These are phyloP conservation scores for Hypocrella siamensis DNA, from an alignment of 2,329 filamentous ascomycete genomes.

Conservation along the genomic window DNA sequence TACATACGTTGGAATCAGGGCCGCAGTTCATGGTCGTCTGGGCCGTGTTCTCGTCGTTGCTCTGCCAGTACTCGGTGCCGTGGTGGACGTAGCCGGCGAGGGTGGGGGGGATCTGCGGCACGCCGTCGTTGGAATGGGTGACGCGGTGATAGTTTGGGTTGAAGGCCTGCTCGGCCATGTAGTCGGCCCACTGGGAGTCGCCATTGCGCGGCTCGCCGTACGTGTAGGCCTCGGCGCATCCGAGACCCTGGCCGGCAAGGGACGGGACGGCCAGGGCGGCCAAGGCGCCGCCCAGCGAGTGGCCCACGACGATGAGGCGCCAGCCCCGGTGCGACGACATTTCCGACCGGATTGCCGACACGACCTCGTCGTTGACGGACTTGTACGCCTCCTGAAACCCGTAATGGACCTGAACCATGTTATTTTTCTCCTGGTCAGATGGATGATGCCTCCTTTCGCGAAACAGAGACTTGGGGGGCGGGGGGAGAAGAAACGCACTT, in stretches of 20 bases:
- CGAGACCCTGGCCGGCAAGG: conserved; percentile 26
- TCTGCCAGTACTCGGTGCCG: conserved; percentile 43
- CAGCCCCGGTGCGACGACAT: conserved; percentile 25
- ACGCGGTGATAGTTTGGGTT: conserved; percentile 34
- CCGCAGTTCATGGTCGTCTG: background rate
- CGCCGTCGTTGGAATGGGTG: conserved; percentile 45
- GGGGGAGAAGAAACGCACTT: background rate
- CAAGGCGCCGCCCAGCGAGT: conserved; percentile 45
- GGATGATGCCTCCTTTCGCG: too few species aligned
- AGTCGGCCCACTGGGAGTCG: conserved; percentile 30
- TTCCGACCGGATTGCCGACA: conserved; percentile 21
- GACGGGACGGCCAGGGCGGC: conserved; percentile 37
- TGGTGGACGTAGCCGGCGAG: conserved; percentile 42
- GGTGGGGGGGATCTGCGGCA: conserved; percentile 44
- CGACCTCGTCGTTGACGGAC: conserved; percentile 20
- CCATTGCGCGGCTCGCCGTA: conserved; percentile 48
- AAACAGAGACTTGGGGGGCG: too few species aligned
- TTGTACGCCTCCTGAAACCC: conserved; percentile 40
- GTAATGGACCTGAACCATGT: conserved; percentile 13
- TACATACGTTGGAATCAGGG: background rate
- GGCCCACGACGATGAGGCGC: conserved; percentile 37
- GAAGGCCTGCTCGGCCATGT: conserved; percentile 26
- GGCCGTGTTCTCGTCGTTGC: background rate
- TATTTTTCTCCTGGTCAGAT: too few species aligned
- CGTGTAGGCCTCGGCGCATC: conserved; percentile 34